Base-by-base conservation (phyloP, 345 rosid genomes). In the Bruguiera gymnorhiza region DNA sequence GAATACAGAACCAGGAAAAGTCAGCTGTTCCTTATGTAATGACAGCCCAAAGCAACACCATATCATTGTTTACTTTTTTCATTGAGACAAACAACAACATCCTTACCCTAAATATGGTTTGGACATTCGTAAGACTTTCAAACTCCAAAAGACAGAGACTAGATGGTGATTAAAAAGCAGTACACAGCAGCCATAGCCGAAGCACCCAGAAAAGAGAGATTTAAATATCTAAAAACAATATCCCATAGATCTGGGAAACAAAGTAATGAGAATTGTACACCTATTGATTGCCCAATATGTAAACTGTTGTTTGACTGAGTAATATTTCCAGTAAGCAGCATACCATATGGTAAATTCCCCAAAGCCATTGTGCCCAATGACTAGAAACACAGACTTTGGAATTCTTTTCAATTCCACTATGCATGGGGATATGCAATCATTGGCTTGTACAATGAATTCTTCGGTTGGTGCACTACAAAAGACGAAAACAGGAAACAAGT, bases 311-410 rank as follows among this genome's bases (percentile, higher is more conserved):
- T 53, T 21, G 63, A 34, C 16, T 46, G 71, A 58, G 71, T 32
- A 58, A 63, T 20, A 70, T 21, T 30, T 62, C 46, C 5, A 43
- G 43, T 68, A 73, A 43, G 52, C 39, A 70, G 65, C 84, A n/a
- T 88, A 94, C 97, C 99, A 92, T 72, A 94, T 7, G 57, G 80
- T 82, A 75, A 94, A 94, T 72, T 92, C 93, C 65, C 92, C 96
- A 71, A 78, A 72, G 76, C 87, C 93, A 75, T 86, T 83, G 75
- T 84, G 92, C 68, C 97, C 97, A 21, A 92, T 67, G 64, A 94
- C 79, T 19, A 91, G 83, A 80, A 76, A 72, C 55, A 83, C 79
- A 86, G 76, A 79, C 48, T 84, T 79, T 8, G 92, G 89, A 73
- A 92, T 82, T 75, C 82, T 87, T 86, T 87, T 87, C 83, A 95